Evolutionary conservation across 768 basidiomycete genomes (phyloP).

Genomic region (Mycena maculata): DNA sequence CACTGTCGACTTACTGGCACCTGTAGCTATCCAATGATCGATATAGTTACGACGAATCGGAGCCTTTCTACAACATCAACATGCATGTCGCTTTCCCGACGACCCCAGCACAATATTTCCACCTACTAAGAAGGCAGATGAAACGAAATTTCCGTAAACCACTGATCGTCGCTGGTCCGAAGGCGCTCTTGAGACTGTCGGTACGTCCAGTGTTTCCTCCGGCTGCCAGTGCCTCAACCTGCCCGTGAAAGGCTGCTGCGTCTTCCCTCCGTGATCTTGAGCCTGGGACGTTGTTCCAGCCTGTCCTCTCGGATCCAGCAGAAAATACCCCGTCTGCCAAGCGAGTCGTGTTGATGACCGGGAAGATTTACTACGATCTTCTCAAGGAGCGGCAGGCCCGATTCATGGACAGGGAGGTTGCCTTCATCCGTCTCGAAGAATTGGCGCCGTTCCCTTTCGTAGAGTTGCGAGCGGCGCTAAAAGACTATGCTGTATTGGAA

Average conservation of each 20-base stretch:
- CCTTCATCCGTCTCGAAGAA: conserved; percentile 86
- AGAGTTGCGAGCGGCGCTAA: conserved; percentile 58
- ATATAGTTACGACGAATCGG: conserved; percentile 49
- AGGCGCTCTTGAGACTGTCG: conserved; percentile 81
- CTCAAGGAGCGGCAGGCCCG: conserved; percentile 71
- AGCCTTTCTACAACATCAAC: conserved; percentile 69
- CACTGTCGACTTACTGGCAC: conserved; percentile 1
- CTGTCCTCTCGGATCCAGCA: conserved; percentile 70
- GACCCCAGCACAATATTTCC: conserved; percentile 93
- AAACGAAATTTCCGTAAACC: conserved; percentile 89
- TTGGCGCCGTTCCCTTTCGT: conserved; percentile 89
- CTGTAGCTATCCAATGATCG: conserved; percentile 82
- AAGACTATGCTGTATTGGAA: conserved; percentile 53
- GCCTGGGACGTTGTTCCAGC: conserved; percentile 70
- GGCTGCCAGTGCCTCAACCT: conserved; percentile 1
- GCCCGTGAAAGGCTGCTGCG: conserved; percentile 69
- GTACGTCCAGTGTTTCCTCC: conserved; percentile 53
- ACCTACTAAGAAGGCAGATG: conserved; percentile 89
- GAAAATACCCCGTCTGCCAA: conserved; percentile 53
- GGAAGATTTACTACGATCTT: conserved; percentile 92
- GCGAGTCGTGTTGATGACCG: conserved; percentile 80
- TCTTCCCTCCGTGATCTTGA: conserved; percentile 73
- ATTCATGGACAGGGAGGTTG: conserved; percentile 62
- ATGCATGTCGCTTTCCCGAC: conserved; percentile 90
- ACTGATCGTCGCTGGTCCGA: conserved; percentile 85